Percentiles rank a stretch among this genome's conserved stretches.
These are phyloP conservation scores for Plasmodium gallinaceum DNA, from an alignment of 169 alveolate species.

Conservation along the genomic window DNA sequence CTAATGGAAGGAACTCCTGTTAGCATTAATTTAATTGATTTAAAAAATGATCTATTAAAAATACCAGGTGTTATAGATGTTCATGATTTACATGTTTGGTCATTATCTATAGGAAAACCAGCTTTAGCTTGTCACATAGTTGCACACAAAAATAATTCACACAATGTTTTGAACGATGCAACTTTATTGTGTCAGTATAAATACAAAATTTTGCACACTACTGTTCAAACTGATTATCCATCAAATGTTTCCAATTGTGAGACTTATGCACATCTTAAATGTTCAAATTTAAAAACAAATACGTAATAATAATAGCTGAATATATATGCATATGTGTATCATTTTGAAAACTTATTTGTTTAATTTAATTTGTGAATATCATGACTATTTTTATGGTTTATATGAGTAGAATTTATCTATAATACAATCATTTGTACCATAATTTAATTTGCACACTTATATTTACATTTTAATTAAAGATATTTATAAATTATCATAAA, in stretches of 20 bases:
- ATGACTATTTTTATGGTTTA: too few relatives aligned
- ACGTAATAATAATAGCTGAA: not conserved
- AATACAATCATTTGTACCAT: too few relatives aligned
- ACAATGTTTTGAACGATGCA: constrained; percentile 85
- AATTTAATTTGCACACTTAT: too few relatives aligned
- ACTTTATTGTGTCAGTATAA: constrained; percentile 88
- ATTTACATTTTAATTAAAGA: too few relatives aligned
- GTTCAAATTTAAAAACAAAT: constrained; percentile 77
- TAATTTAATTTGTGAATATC: too few relatives aligned
- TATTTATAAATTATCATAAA: too few relatives aligned
- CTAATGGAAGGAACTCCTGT: constrained; percentile 97
- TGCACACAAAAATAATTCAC: constrained; percentile 82
- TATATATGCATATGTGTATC: too few relatives aligned
- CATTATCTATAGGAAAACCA: constrained; percentile 93
- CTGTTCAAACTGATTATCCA: constrained; percentile 90
- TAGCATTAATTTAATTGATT: constrained; percentile 88
- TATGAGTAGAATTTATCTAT: too few relatives aligned
- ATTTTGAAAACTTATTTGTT: too few relatives aligned
- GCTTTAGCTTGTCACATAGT: constrained; percentile 94
- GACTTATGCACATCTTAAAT: constrained; percentile 88
- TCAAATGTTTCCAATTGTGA: constrained; percentile 85
- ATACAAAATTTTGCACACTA: constrained; percentile 89
- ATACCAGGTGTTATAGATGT: constrained; percentile 93
- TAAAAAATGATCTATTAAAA: constrained; percentile 86
- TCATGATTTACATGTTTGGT: constrained; percentile 98